phyloP scores from a whole-genome alignment of 345 rosid species.

The Geranium brycei region DNA sequence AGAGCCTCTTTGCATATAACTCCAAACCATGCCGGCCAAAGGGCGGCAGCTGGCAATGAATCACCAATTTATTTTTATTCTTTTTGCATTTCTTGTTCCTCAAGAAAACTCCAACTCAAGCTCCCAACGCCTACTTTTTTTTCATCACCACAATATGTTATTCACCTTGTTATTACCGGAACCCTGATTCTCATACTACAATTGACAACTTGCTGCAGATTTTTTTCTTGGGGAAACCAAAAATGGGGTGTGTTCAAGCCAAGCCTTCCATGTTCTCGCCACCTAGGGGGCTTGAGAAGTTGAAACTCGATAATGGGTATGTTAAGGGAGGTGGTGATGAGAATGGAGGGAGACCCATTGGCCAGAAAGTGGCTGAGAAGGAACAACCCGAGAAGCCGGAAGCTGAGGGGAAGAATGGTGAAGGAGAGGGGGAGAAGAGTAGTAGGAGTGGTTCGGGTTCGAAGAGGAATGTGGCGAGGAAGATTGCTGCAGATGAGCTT shows the following conservation, averaged over 20 bases:
- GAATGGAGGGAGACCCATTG: slow-evolving; percentile 2
- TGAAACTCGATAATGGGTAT: slow-evolving; percentile 20
- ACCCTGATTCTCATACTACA: slow-evolving; percentile 2
- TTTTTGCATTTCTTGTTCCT: slow-evolving; percentile 7
- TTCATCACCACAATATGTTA: slow-evolving; percentile 11
- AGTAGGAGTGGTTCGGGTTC: background rate
- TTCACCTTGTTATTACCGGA: background rate
- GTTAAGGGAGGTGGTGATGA: slow-evolving; percentile 9
- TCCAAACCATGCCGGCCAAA: slow-evolving; percentile 29
- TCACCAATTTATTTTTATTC: background rate
- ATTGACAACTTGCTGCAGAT: background rate
- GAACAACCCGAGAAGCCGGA: background rate
- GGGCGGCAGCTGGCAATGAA: slow-evolving; percentile 7
- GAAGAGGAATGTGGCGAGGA: slow-evolving; percentile 16
- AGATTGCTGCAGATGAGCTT: slow-evolving; percentile 36
- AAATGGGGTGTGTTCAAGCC: slow-evolving; percentile 35
- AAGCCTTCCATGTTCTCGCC: slow-evolving; percentile 17
- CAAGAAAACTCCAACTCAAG: background rate
- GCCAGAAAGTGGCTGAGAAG: background rate
- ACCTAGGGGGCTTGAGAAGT: slow-evolving; percentile 7
- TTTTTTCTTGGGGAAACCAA: background rate
- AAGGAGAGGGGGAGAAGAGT: slow-evolving; percentile 9
- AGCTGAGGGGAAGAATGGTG: slow-evolving; percentile 5
- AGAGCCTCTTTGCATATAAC: slow-evolving; percentile 11
- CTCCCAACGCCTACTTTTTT: background rate